Conservation (phyloP, 1,284 basidiomycete species). For the Trichosporon sp. region DNA sequence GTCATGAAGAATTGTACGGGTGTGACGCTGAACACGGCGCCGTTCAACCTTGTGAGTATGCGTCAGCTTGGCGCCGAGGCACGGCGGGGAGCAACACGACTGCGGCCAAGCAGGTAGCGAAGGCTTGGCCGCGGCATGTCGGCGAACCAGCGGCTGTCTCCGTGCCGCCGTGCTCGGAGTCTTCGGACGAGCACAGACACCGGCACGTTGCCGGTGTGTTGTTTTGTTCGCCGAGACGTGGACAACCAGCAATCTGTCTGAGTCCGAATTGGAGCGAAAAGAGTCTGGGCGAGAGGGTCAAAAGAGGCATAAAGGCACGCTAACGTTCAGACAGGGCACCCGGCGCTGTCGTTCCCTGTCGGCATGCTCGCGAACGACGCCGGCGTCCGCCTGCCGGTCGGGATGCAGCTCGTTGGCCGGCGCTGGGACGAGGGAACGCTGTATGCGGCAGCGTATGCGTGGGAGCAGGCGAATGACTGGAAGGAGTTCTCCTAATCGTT, state of each 20-base stretch:
- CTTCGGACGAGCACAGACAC: not conserved
- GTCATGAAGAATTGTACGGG: constrained; percentile 38
- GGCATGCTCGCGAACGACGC: constrained; percentile 51
- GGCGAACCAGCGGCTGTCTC: not conserved
- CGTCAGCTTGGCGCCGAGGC: not conserved
- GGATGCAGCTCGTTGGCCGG: constrained; percentile 55
- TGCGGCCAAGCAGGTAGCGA: constrained; percentile 1
- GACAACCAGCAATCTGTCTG: not conserved
- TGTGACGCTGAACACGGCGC: constrained; percentile 38
- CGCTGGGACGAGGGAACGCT: constrained; percentile 50
- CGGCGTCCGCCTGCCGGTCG: constrained; percentile 49
- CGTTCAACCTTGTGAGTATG: constrained; percentile 43
- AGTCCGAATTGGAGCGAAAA: not conserved
- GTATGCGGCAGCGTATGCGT: constrained; percentile 55
- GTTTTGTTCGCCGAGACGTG: not conserved
- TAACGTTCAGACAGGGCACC: constrained; percentile 49
- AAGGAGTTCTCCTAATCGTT: constrained; percentile 25
- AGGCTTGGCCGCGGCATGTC: not conserved
- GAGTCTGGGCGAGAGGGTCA: not conserved
- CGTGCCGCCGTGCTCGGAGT: not conserved
- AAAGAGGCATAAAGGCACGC: not conserved
- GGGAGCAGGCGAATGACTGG: constrained; percentile 53
- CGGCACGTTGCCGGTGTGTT: not conserved
- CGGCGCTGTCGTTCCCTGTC: constrained; percentile 52
- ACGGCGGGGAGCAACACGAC: not conserved